These are phyloP conservation scores for Phialemonium atrogriseum DNA, from an alignment of 2,329 filamentous ascomycete species.

Conservation along the genomic window DNA sequence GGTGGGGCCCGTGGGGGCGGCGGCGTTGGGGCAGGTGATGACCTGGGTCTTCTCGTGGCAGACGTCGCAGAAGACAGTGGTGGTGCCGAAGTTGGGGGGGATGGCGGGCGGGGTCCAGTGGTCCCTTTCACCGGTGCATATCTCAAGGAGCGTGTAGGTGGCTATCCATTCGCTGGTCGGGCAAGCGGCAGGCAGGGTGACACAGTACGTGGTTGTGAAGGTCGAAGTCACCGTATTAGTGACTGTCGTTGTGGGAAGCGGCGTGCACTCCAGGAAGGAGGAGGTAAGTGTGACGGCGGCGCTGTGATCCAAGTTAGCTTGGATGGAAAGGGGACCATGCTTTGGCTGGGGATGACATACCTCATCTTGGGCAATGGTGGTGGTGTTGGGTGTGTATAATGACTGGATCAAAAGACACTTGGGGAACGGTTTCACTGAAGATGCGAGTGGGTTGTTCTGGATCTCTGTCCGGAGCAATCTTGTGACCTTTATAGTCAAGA, in stretches of 20 bases:
- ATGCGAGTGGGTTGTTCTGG: no score
- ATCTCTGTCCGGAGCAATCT: no score
- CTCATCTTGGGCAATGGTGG: no score
- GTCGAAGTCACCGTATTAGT: slow-evolving; percentile 2
- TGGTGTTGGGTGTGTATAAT: no score
- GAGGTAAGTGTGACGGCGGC: no score
- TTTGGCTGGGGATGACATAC: no score
- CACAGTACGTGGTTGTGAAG: slow-evolving; percentile 30
- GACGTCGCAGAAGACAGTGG: slow-evolving; percentile 24
- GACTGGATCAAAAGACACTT: no score
- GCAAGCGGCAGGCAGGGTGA: slow-evolving; percentile 26
- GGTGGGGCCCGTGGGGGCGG: slow-evolving; percentile 20
- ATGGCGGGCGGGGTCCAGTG: slow-evolving; percentile 19
- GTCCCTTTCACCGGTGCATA: slow-evolving; percentile 21
- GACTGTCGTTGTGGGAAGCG: slow-evolving; percentile 1
- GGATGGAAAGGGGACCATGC: no score
- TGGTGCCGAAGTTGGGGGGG: slow-evolving; percentile 30
- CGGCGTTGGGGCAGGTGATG: slow-evolving; percentile 27
- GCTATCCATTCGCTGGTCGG: slow-evolving; percentile 28
- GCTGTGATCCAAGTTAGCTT: no score
- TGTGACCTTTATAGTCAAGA: no score
- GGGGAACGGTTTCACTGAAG: no score
- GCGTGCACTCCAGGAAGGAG: slow-evolving; percentile 3
- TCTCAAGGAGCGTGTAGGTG: slow-evolving; percentile 31
- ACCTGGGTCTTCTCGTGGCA: slow-evolving; percentile 22